Evolutionary conservation across 2,329 filamentous ascomycete species (phyloP), one percentile per base, ranked within the genome.

Genomic region (Aspergillus ibericus): DNA sequence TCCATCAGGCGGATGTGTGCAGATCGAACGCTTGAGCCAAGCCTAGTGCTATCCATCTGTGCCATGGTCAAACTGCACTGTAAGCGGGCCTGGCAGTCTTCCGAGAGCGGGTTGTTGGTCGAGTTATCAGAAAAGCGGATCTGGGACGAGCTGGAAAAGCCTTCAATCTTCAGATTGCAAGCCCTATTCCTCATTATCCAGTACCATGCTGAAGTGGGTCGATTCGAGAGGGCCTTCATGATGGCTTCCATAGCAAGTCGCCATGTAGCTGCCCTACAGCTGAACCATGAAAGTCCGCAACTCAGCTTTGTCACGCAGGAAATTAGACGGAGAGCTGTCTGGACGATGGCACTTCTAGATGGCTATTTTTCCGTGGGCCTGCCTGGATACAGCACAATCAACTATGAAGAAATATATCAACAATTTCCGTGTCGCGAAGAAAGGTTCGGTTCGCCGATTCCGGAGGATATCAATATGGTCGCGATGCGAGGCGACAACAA

Each of bases 121-220:
- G 44, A 48, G n/a, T 16, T 48, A 12, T 27, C 25, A 9, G 18
- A 51, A 51, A 51, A 38, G 18, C 34, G 32, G 7, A 51, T 38
- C 18, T 25, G 32, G 20, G 22, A 51, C 6, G 20, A 38, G 32
- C 16, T 51, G 12, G 32, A 51, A n/a, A 25, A 12, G 18, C 32
- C 49, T 20, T 38, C 49, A 6, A 38, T 51, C 5, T 51, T 51
- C n/a, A 34, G 20, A 13, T 20, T 51, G 16, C 48, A 51, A 34
- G 48, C 48, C 10, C 48, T 51, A 12, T 51, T 51, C 27, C 32
- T 51, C 8, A 51, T 51, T 10, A 51, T 51, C 12, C 48, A 51
- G 10, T 51, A 51, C 10, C 34, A 51, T 38, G 49, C 49, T 8
- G 49, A 51, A 38, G 49, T 51, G n/a, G 32, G 32, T n/a, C 13